Conservation (phyloP, 2,329 filamentous ascomycete species). For the Biscogniauxia marginata region DNA sequence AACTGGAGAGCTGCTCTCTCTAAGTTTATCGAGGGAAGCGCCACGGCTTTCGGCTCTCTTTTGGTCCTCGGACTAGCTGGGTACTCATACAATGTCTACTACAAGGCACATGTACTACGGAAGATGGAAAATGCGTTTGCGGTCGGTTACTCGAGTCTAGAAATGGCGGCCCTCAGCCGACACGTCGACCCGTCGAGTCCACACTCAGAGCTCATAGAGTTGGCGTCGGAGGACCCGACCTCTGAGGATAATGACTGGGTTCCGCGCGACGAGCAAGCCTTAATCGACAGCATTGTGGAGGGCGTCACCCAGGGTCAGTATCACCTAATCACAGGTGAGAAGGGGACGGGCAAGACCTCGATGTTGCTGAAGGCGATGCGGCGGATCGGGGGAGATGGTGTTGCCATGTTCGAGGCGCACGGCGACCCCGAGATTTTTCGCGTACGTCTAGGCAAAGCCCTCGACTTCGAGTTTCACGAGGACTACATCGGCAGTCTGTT, state of each 20-base stretch:
- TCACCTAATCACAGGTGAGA: slow-evolving; percentile 86
- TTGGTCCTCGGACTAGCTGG: slow-evolving; percentile 31
- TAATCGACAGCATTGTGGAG: slow-evolving; percentile 76
- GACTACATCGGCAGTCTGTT: slow-evolving; percentile 96
- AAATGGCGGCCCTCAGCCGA: slow-evolving; percentile 50
- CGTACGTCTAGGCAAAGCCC: slow-evolving; percentile 82
- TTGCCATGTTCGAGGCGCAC: slow-evolving; percentile 94
- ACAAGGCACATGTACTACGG: slow-evolving; percentile 66
- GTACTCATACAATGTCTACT: slow-evolving; percentile 41
- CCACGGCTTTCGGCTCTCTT: slow-evolving; percentile 30
- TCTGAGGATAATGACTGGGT: slow-evolving; percentile 53
- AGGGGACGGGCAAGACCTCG: slow-evolving; percentile 91
- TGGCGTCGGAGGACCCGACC: not conserved
- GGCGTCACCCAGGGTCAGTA: slow-evolving; percentile 78
- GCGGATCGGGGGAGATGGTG: slow-evolving; percentile 81
- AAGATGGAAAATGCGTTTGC: slow-evolving; percentile 74
- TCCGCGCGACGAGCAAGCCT: slow-evolving; percentile 72
- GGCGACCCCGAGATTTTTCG: slow-evolving; percentile 92
- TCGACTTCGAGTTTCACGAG: slow-evolving; percentile 95
- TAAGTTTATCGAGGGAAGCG: slow-evolving; percentile 30
- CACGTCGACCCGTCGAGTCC: slow-evolving; percentile 15
- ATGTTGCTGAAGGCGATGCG: slow-evolving; percentile 95
- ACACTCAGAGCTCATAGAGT: slow-evolving; percentile 12
- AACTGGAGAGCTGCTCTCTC: slow-evolving; percentile 8
- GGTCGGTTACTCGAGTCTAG: slow-evolving; percentile 64